These are phyloP conservation scores for Opeltia flavorubescens DNA, from an alignment of 495 filamentous ascomycete genomes.

Conservation along the genomic window DNA sequence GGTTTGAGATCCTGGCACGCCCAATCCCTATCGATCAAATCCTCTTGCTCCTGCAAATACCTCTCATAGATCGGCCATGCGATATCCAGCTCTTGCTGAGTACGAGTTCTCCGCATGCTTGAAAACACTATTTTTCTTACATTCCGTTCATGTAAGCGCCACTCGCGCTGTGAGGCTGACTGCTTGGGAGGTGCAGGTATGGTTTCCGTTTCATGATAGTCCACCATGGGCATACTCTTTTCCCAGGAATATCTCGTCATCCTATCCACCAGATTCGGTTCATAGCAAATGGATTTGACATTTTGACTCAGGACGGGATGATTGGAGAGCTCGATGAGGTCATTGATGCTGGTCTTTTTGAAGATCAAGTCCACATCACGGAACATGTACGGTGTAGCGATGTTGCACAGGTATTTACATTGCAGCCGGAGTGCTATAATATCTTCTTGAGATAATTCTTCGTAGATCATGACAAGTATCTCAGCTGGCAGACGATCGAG, in stretches of 20 bases:
- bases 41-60: background rate
- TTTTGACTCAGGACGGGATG: background rate
- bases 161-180: slow-evolving; percentile 2
- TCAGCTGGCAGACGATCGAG: slow-evolving; percentile 1
- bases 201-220: background rate
- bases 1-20: background rate
- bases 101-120: background rate
- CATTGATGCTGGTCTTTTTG: slow-evolving; percentile 1
- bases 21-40: background rate
- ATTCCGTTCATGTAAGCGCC: background rate
- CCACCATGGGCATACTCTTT: background rate
- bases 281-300: background rate
- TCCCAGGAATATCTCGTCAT: background rate
- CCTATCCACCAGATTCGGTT: background rate
- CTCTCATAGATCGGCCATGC: slow-evolving; percentile 3
- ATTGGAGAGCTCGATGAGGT: background rate
- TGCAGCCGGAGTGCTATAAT: slow-evolving; percentile 1
- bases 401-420: background rate
- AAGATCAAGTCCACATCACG: background rate
- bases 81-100: background rate
- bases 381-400: background rate
- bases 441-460: background rate
- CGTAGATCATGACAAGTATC: background rate
- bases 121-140: background rate
- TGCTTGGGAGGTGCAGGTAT: background rate